phyloP scores from a whole-genome alignment of 148 eudicot genomes.

The Cornus suecica region DNA sequence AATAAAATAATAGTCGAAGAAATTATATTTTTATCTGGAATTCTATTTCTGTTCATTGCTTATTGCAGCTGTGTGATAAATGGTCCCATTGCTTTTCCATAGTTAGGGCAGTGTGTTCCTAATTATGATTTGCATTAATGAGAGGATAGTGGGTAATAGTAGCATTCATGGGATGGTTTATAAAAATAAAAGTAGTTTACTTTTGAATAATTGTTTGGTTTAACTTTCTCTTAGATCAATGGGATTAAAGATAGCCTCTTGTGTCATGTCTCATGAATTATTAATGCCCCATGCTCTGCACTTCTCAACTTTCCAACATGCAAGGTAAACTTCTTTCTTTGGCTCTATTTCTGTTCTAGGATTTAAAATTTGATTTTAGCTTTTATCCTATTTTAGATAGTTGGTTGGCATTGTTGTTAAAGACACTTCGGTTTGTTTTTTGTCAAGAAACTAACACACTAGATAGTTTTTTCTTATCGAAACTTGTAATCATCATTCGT shows the following conservation, averaged over 20 bases:
- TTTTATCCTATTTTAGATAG: not conserved
- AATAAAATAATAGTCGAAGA: no score
- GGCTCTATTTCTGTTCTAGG: not conserved
- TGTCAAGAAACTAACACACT: no score
- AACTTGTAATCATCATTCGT: no score
- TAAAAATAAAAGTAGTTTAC: conserved; percentile 15
- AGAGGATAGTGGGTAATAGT: conserved; percentile 20
- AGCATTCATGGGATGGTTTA: conserved; percentile 12
- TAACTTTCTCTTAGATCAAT: conserved; percentile 16
- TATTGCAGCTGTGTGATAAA: conserved; percentile 20
- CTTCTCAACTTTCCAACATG: not conserved
- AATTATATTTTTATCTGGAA: no score
- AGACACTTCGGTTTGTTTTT: no score
- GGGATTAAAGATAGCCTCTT: conserved; percentile 8
- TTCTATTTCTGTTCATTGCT: conserved; percentile 1
- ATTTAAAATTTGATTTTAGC: not conserved
- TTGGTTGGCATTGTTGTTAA: no score
- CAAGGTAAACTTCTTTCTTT: not conserved
- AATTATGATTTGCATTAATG: conserved; percentile 41
- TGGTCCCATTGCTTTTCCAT: conserved; percentile 28
- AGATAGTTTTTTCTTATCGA: no score
- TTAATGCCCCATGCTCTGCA: not conserved
- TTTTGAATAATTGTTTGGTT: conserved; percentile 13
- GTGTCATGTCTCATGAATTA: not conserved
- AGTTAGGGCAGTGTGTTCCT: conserved; percentile 26